Conservation (phyloP, 2,329 filamentous ascomycete genomes). For the Pseudogymnoascus verrucosus region DNA sequence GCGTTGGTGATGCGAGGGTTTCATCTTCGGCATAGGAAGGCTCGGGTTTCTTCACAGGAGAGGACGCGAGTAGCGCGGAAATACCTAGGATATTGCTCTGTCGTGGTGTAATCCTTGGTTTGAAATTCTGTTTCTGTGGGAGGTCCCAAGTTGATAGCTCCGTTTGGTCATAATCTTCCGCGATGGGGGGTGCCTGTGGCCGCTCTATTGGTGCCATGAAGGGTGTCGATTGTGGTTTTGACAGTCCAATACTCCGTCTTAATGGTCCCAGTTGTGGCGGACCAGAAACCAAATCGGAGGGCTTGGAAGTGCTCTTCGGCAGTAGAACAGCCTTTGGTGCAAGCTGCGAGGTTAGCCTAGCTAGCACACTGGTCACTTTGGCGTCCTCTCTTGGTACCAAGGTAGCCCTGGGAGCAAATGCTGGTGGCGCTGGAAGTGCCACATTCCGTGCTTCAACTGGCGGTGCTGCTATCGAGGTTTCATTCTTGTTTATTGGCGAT, state of each 20-base stretch:
- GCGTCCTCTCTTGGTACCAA: background rate
- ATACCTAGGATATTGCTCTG: constrained; percentile 19
- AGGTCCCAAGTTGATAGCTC: constrained; percentile 17
- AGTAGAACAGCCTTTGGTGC: constrained; percentile 13
- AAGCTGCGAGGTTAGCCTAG: background rate
- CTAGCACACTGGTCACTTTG: background rate
- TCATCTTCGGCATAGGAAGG: background rate
- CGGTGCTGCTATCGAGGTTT: constrained; percentile 5
- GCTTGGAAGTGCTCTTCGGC: background rate
- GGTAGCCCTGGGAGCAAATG: background rate
- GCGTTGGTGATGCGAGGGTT: background rate
- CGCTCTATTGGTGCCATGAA: background rate
- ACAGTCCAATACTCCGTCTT: background rate
- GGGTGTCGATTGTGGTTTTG: background rate
- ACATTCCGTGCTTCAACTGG: background rate
- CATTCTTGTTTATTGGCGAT: constrained; percentile 11
- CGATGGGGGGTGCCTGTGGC: background rate
- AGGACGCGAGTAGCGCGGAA: constrained; percentile 22
- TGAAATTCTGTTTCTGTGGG: constrained; percentile 27
- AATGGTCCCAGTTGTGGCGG: constrained; percentile 17
- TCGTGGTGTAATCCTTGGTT: constrained; percentile 18
- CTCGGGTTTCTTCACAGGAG: constrained; percentile 17
- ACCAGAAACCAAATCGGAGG: constrained; percentile 12
- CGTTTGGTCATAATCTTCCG: background rate
- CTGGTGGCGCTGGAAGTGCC: background rate